phyloP scores from a whole-genome alignment of 805 yeast species.

The Hanseniaspora occidentalis region DNA sequence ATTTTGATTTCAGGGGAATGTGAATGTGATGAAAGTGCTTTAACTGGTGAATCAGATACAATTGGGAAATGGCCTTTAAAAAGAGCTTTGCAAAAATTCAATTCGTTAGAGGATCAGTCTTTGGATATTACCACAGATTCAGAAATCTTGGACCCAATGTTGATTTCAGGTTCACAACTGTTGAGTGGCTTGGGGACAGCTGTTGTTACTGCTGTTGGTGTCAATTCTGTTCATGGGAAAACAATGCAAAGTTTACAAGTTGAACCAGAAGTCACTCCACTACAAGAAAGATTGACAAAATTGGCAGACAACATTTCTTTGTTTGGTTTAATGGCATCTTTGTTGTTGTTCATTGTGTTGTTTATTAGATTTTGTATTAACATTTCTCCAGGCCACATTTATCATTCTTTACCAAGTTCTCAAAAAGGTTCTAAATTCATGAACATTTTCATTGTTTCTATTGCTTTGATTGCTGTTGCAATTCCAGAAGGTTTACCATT shows the following conservation, averaged over 20 bases:
- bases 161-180: conserved; percentile 85
- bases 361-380: conserved; percentile 62
- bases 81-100: conserved; percentile 23
- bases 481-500: conserved; percentile 99
- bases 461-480: conserved; percentile 91
- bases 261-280: conserved; percentile 77
- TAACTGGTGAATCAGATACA: conserved; percentile 90
- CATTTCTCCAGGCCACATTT: conserved; percentile 37
- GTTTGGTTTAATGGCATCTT: conserved; percentile 79
- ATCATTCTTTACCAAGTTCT: conserved; percentile 34
- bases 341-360: conserved; percentile 65
- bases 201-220: conserved; percentile 83
- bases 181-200: conserved; percentile 80
- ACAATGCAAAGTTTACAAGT: conserved; percentile 70
- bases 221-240: conserved; percentile 79
- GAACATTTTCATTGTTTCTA: conserved; percentile 79
- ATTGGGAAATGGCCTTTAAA: conserved; percentile 54
- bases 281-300: conserved; percentile 67
- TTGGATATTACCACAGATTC: conserved; percentile 20
- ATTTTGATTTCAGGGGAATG: conserved; percentile 61
- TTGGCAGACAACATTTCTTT: conserved; percentile 93
- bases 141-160: conserved; percentile 57
- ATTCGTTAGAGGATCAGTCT: conserved; percentile 7
- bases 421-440: conserved; percentile 76
- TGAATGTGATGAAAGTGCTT: conserved; percentile 83